Conservation (phyloP, 192 early-diverging fungal species). For the Entophlyctis helioformis region DNA sequence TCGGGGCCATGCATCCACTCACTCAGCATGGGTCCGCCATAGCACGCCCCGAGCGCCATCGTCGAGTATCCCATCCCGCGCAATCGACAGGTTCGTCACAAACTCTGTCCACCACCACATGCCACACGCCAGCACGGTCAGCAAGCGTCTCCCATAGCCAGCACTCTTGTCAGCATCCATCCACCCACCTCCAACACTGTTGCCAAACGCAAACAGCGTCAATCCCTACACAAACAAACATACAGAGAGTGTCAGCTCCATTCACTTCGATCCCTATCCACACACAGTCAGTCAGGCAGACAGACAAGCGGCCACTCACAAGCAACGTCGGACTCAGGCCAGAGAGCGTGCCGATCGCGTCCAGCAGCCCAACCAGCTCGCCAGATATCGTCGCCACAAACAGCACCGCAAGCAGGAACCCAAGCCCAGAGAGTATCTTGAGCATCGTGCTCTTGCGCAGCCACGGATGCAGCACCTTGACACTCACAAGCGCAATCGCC, state of each 20-base stretch:
- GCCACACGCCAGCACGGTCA: background rate
- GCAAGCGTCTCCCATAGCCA: background rate
- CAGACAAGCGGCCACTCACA: slow-evolving; percentile 48
- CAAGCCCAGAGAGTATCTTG: too few species aligned
- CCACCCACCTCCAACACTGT: slow-evolving; percentile 18
- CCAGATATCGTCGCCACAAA: too few species aligned
- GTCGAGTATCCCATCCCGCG: slow-evolving; percentile 80
- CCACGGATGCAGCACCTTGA: too few species aligned
- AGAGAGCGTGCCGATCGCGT: slow-evolving; percentile 66
- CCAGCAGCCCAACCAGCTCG: slow-evolving; percentile 76
- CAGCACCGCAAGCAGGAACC: too few species aligned
- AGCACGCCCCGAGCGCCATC: slow-evolving; percentile 93
- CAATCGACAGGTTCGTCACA: slow-evolving; percentile 85
- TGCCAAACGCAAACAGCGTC: slow-evolving; percentile 70
- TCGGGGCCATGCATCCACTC: slow-evolving; percentile 2
- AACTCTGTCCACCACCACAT: slow-evolving; percentile 40
- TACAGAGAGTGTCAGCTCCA: background rate
- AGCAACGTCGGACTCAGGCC: slow-evolving; percentile 71
- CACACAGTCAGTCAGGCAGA: background rate
- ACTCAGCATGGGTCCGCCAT: slow-evolving; percentile 86
- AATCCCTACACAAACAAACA: slow-evolving; percentile 13
- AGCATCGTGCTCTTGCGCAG: too few species aligned
- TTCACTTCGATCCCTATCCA: background rate
- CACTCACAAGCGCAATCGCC: too few species aligned
- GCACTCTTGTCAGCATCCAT: background rate